Percentiles rank a stretch among this genome's conserved stretches.
phyloP scores from a whole-genome alignment of 2,329 filamentous ascomycete genomes.

The Lachnellula hyalina region DNA sequence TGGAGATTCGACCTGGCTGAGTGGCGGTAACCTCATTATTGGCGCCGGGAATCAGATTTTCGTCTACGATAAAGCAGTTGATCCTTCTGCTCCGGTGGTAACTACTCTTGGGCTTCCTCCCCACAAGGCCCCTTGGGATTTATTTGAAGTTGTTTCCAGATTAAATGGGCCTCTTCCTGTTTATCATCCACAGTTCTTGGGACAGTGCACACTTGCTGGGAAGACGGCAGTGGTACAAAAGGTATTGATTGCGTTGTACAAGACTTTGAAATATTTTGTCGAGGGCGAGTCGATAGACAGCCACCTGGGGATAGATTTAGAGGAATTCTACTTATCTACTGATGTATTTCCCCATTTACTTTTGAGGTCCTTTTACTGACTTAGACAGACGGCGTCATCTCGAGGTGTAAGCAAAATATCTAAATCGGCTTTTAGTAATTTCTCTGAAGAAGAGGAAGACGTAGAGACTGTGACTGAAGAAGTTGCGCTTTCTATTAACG shows the following conservation, averaged over 20 bases:
- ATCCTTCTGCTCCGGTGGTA: constrained; percentile 40
- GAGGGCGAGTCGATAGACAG: constrained; percentile 77
- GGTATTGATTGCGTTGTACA: constrained; percentile 67
- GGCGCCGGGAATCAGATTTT: constrained; percentile 90
- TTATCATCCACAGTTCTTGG: constrained; percentile 88
- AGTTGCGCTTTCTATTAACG: constrained; percentile 64
- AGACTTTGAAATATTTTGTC: constrained; percentile 74
- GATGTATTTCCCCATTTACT: constrained; percentile 17
- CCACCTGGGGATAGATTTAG: constrained; percentile 61
- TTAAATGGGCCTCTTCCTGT: constrained; percentile 84
- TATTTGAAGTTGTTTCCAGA: constrained; percentile 77
- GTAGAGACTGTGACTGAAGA: constrained; percentile 65
- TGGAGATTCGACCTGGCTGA: constrained; percentile 87
- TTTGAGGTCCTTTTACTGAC: constrained; percentile 1
- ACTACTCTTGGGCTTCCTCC: constrained; percentile 22
- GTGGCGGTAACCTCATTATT: constrained; percentile 77
- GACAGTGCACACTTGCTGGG: constrained; percentile 78
- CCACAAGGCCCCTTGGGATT: constrained; percentile 40
- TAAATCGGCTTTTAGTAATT: constrained; percentile 42
- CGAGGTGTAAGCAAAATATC: constrained; percentile 17
- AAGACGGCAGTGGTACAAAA: constrained; percentile 67
- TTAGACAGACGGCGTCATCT: constrained; percentile 14
- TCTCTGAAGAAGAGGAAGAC: constrained; percentile 47
- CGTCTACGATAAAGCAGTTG: constrained; percentile 72
- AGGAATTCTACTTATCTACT: constrained; percentile 48